Evolutionary conservation across 2,329 filamentous ascomycete species (phyloP), one percentile per base, ranked within the genome.

Genomic region (Botryotinia calthae): DNA sequence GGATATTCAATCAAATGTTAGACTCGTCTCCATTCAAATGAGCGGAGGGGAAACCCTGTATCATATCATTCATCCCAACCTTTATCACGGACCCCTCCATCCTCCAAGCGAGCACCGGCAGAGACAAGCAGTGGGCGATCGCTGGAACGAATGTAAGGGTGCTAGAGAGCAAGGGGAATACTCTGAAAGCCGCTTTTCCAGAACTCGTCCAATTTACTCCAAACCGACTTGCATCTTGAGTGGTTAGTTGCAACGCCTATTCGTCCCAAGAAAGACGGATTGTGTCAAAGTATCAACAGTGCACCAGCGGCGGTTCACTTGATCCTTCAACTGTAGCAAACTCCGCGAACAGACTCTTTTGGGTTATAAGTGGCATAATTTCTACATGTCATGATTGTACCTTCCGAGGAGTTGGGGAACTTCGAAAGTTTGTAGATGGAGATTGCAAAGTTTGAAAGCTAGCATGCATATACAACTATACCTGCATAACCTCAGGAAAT

Each of bases 81-180:
- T 71, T 76, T 77, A 78, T 73, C 77, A 79, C 78, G 77, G 78
- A 75, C 77, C 65, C 77, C 77, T 74, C 72, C 71, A 74, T 75
- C 73, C 73, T 76, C 74, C 71, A 78, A 79, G 78, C 78, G 76
- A 79, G 76, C 71, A 72, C 74, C 74, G 73, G 73, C 75, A 76
- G 74, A 77, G 75, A 77, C 76, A 75, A 75, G 73, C 75, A 78
- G 73, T 74, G 78, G 46, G 72, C 76, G 78, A 79, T 79, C 77
- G 73, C 72, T 78, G 73, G 71, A 73, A 74, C 69, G 58, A 71
- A 42, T 48, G 71, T 75, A 74, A 76, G 75, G 75, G 70, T 72
- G 61, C 59, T 63, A 69, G 59, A 69, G 65, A 70, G 54, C 67
- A 70, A 66, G 70, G 73, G 70, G 70, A 65, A 66, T 66, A 51